Evolutionary conservation across 345 rosid species (phyloP), one percentile per base, ranked within the genome.

Genomic region (Dovyalis caffra): DNA sequence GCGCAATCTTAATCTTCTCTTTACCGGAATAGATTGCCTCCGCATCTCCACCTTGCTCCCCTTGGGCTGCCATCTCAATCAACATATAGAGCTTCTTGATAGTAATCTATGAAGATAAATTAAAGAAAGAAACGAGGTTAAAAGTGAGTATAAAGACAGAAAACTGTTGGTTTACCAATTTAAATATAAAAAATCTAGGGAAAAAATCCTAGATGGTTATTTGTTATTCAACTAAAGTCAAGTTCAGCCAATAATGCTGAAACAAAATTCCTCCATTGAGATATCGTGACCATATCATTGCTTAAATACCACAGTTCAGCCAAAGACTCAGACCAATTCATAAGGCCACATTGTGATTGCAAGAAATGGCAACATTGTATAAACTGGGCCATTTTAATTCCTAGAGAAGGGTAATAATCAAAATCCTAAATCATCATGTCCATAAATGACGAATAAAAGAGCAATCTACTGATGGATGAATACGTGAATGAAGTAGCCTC

Each of bases 61-160:
- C 97, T 72, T 93, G 97, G 23, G 92, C 99, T 20, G 98, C 99
- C 99, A 95, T 95, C 78, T 95, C 98, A 29, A 93, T 76, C 83
- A 91, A 74, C 93, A 85, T 89, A 80, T 91, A 95, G 35, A 93
- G 87, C 88, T 93, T 90, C 87, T 93, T 87, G 87, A 93, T 88
- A 23, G 90, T 86, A 79, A 85, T 85, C 90, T 88, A 69, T 25
- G 57, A 26, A 31, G 20, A 12, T 20, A 51, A 28, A 81, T 83
- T 82, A 75, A 28, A 31, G 72, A 26, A 33, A 14, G 31, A 53
- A 16, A 43, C 31, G 34, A 61, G 61, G 16, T 74, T 66, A 64
- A 25, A 11, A 33, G 57, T 10, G 10, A 51, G 34, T 67, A 67
- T 28, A 2, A 8, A 15, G 8, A 16, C 14, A n/a, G 4, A 37